Base-by-base conservation (phyloP, 805 yeast species). In the Nakazawaea sp. region DNA sequence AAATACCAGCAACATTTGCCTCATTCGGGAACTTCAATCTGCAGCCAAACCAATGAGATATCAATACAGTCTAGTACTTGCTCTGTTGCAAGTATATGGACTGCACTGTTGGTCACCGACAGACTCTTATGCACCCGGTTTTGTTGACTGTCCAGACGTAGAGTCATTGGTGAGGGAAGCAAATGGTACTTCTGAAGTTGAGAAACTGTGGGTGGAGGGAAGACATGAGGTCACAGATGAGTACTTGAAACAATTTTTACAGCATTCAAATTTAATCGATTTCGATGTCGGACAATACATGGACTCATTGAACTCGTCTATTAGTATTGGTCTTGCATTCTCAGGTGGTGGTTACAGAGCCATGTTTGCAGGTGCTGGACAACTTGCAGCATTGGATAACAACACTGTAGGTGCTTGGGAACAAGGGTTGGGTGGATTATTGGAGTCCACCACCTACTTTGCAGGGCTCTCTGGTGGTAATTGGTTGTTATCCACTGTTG, bases 381-480 rank as follows among this genome's bases (percentile, higher is more conserved):
- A 65, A 4, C 40, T 77, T 5, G 56, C 67, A 8, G 80, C 81
- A 0, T 55, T 67, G 34, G 84, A 77, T 45, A 41, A 40, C n/a
- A 51, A 81, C 36, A 68, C 72, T 4, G 52, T 62, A 1, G 52
- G 56, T 5, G 33, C 68, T 3, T 46, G 52, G 8, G 39, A 46
- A 8, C 25, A 32, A 3, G 61, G 64, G n/a, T 43, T 75, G 16
- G 72, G 73, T 20, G 81, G 81, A 0, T 37, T 80, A 8, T 52
- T 73, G 13, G 84, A 79, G 45, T 59, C 72, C 4, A 43, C 75
- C 0, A 59, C 70, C 13, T 80, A 80, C 50, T 59, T 81, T 11
- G 68, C 75, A 0, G 87, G 87, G 1, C 66, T 78, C 1, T 78
- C 86, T 3, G 88, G 88, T 1, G 89, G 88, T 1, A 70, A 80